Evolutionary conservation across 345 rosid species (phyloP).

Genomic region (Melaleuca alternifolia): DNA sequence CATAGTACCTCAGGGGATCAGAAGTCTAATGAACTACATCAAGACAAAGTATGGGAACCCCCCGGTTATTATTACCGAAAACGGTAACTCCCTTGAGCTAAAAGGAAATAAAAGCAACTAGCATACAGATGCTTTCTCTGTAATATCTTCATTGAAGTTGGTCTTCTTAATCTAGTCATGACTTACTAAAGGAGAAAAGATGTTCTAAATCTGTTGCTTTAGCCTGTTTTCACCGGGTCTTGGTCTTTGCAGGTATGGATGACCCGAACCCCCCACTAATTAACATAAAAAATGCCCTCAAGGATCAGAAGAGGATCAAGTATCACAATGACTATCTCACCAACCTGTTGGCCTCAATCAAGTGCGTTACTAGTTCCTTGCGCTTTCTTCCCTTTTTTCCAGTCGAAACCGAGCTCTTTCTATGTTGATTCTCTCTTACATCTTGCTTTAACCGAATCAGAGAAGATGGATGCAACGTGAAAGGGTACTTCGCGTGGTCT

Average conservation of each 20-base stretch:
- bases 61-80: conserved; percentile 52
- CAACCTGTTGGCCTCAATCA: conserved; percentile 68
- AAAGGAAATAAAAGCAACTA: not conserved
- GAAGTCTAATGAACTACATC: conserved; percentile 64
- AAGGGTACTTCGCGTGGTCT: conserved; percentile 92
- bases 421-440: not conserved
- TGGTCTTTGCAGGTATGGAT: conserved; percentile 72
- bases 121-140: not conserved
- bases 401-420: not conserved
- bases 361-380: conserved; percentile 14
- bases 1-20: conserved; percentile 56
- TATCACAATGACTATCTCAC: conserved; percentile 76
- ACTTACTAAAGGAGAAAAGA: not conserved
- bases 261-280: conserved; percentile 46
- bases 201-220: not conserved
- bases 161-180: not conserved
- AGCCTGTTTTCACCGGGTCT: not conserved
- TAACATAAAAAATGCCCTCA: conserved; percentile 44
- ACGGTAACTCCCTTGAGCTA: conserved; percentile 17
- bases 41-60: conserved; percentile 52
- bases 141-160: not conserved
- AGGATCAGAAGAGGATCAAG: conserved; percentile 72
- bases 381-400: not conserved
- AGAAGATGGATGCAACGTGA: conserved; percentile 95
- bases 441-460: conserved; percentile 18